Percentiles rank a stretch among this genome's conserved stretches.
Conservation (phyloP, 441 rosid genomes). For the Eruca vesicaria region DNA sequence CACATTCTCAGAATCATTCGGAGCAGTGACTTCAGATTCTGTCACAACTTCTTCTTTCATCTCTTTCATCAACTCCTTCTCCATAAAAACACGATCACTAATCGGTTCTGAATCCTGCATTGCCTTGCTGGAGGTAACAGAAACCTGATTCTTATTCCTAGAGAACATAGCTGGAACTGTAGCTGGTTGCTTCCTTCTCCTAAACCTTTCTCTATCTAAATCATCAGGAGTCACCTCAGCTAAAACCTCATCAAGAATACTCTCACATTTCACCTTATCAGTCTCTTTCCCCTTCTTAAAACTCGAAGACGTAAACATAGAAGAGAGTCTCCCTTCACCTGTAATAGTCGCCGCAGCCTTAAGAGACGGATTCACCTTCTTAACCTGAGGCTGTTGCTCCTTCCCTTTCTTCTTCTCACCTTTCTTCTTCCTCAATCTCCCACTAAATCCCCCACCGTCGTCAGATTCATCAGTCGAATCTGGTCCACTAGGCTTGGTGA, state of each 20-base stretch:
- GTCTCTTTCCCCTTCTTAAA: slow-evolving; percentile 66
- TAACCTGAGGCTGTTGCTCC: slow-evolving; percentile 44
- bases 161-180: slow-evolving; percentile 7
- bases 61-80: slow-evolving; percentile 33
- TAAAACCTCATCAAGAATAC: slow-evolving; percentile 73
- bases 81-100: slow-evolving; percentile 29
- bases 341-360: slow-evolving; percentile 77
- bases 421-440: slow-evolving; percentile 44
- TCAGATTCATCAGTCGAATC: slow-evolving; percentile 74
- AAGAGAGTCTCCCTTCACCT: slow-evolving; percentile 79
- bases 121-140: not conserved
- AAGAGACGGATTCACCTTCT: slow-evolving; percentile 55
- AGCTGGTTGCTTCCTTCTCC: slow-evolving; percentile 43
- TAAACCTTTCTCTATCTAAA: slow-evolving; percentile 61
- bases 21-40: slow-evolving; percentile 25
- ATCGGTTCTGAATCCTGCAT: slow-evolving; percentile 8
- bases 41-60: slow-evolving; percentile 26
- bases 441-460: slow-evolving; percentile 43
- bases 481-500: slow-evolving; percentile 56
- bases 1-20: slow-evolving; percentile 20
- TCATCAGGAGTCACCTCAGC: slow-evolving; percentile 88
- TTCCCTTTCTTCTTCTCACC: slow-evolving; percentile 46
- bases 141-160: slow-evolving; percentile 38
- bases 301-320: slow-evolving; percentile 75
- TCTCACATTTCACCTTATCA: slow-evolving; percentile 48